phyloP scores from a whole-genome alignment of 2,329 filamentous ascomycete genomes.

The Myrmaecium sp. region DNA sequence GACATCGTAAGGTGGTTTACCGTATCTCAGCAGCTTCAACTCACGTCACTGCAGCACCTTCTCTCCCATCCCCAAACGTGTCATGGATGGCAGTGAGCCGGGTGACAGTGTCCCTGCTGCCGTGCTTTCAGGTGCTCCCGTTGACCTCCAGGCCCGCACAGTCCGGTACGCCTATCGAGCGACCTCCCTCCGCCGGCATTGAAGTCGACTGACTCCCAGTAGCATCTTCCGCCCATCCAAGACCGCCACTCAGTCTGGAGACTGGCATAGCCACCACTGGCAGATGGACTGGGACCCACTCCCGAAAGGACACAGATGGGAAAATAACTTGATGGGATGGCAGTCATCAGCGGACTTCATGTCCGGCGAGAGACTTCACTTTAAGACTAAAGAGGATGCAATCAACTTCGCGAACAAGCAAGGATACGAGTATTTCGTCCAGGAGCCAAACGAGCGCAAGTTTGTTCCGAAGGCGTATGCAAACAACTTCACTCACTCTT shows the following conservation, averaged over 20 bases:
- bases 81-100: slow-evolving; percentile 83
- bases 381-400: slow-evolving; percentile 86
- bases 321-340: slow-evolving; percentile 98
- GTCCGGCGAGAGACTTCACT: slow-evolving; percentile 83
- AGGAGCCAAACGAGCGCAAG: slow-evolving; percentile 82
- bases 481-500: slow-evolving; percentile 81
- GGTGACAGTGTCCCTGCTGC: slow-evolving; percentile 60
- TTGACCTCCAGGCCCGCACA: slow-evolving; percentile 83
- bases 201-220: slow-evolving; percentile 4
- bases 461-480: slow-evolving; percentile 88
- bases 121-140: slow-evolving; percentile 76
- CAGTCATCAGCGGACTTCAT: slow-evolving; percentile 88
- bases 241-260: slow-evolving; percentile 89
- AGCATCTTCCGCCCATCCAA: slow-evolving; percentile 89
- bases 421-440: slow-evolving; percentile 96
- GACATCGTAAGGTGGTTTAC: slow-evolving; percentile 62
- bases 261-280: slow-evolving; percentile 73
- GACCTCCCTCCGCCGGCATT: neutral
- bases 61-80: slow-evolving; percentile 73
- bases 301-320: slow-evolving; percentile 86
- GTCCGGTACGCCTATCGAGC: slow-evolving; percentile 51
- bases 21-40: neutral
- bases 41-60: slow-evolving; percentile 46
- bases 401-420: slow-evolving; percentile 95
- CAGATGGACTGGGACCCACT: slow-evolving; percentile 98